Conservation (phyloP, 1,284 basidiomycete genomes). For the Fomes fomentarius region DNA sequence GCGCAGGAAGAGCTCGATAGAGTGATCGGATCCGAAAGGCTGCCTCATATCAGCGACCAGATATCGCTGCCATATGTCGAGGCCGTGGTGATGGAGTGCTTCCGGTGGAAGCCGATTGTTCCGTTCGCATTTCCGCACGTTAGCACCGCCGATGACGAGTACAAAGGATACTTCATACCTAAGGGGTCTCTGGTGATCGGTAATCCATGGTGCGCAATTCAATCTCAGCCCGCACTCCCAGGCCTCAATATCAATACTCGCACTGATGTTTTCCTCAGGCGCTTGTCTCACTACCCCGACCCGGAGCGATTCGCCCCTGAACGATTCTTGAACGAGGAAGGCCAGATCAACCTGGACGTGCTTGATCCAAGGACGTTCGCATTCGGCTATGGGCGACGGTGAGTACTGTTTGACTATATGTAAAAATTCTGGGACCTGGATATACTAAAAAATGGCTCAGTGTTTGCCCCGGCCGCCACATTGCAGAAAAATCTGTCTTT, state of each 20-base stretch:
- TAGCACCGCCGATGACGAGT: conserved; percentile 15
- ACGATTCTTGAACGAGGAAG: not conserved
- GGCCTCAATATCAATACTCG: too few species aligned
- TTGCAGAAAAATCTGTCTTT: not conserved
- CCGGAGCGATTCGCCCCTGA: not conserved
- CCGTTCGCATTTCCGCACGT: conserved; percentile 1
- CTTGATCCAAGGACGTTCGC: not conserved
- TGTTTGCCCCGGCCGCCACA: not conserved
- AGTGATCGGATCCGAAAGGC: conserved; percentile 4
- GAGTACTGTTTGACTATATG: too few species aligned
- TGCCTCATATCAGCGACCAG: conserved; percentile 2
- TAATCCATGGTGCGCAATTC: conserved; percentile 13
- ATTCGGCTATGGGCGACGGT: not conserved
- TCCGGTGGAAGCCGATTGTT: conserved; percentile 1
- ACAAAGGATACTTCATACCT: conserved; percentile 10
- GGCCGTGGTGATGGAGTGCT: conserved; percentile 1
- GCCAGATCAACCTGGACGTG: not conserved
- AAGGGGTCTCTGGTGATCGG: conserved; percentile 23
- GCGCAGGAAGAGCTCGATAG: conserved; percentile 6
- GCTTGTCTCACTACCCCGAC: not conserved
- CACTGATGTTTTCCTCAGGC: not conserved
- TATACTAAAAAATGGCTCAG: not conserved
- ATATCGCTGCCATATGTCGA: conserved; percentile 1
- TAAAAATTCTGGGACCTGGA: not conserved
- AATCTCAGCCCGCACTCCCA: too few species aligned